Evolutionary conservation across 768 basidiomycete genomes (phyloP), one percentile per base, ranked within the genome.

Genomic region (Termitomyces sp.): DNA sequence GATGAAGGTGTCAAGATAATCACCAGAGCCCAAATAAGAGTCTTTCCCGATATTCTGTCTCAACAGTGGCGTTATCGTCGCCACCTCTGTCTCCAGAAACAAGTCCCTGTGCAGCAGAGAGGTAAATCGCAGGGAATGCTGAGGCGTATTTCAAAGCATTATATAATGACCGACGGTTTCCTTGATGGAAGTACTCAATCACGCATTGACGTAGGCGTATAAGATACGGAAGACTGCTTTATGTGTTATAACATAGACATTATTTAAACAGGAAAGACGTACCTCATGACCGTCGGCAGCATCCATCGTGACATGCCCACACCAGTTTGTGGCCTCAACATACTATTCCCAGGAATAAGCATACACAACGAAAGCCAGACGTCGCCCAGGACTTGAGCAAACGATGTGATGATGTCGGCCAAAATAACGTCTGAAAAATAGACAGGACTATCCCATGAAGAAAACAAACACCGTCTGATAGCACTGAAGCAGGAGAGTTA

Each of bases 81-180:
- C 78, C 73, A 28, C 78, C 73, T 6, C 87, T 68, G 48, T 90
- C 87, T n/a, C 76, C 73, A 24, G 84, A 75, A 16, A 90, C 84
- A 36, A 84, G 74, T 56, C 88, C 81, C 69, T 98, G 96, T 18
- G 92, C 88, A 20, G 96, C 95, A 60, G 94, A 95, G 33, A 99
- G 80, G 66, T 88, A 87, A 60, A 99, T 98, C 45, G 98, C 94
- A 16, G 97, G 97, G 70, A 99, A 97, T 0, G 97, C 87, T 16
- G 94, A 88, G 1, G 94, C 93, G 68, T 99, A 99, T 79, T 99
- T 99, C 58, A 95, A 68, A 0, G 95, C 96, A 70, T 98, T 99
- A 73, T 82, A 84, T 22, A 98, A 75, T 1, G 93, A 88, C 36
- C 90, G 85, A 24, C 79, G 79, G 60, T 88, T 90, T 20, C 76